These are phyloP conservation scores for Datisca glomerata DNA, from an alignment of 306 rosid species.

Conservation along the genomic window DNA sequence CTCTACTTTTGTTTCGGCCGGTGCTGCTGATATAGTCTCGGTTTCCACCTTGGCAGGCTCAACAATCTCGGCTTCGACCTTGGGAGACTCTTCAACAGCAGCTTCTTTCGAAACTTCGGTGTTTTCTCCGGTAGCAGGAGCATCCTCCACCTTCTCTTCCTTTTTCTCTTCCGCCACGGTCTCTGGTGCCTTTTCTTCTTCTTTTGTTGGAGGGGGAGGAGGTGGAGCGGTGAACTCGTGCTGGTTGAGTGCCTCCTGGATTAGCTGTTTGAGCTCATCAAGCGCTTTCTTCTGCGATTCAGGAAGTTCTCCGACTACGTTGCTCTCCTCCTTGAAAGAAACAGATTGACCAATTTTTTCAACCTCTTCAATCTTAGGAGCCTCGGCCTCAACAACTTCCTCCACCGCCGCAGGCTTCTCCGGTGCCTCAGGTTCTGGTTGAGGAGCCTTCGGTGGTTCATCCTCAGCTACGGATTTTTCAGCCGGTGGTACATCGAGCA, in stretches of 20 bases:
- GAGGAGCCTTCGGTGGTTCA: background rate
- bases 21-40: constrained; percentile 9
- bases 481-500: constrained; percentile 8
- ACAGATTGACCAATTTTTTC: constrained; percentile 47
- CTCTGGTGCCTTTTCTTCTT: constrained; percentile 24
- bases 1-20: too few relatives aligned
- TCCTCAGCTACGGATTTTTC: constrained; percentile 2
- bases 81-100: constrained; percentile 21
- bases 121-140: background rate
- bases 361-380: constrained; percentile 20
- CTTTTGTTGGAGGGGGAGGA: constrained; percentile 21
- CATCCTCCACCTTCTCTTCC: constrained; percentile 5
- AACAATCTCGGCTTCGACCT: background rate
- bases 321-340: constrained; percentile 87
- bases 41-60: background rate
- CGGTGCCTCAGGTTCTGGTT: constrained; percentile 9
- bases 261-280: constrained; percentile 50
- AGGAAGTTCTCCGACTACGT: constrained; percentile 72
- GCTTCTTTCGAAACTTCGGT: constrained; percentile 3
- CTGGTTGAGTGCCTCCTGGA: constrained; percentile 67
- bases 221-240: constrained; percentile 52
- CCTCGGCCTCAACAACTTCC: constrained; percentile 16
- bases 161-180: constrained; percentile 6
- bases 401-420: constrained; percentile 8
- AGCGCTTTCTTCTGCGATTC: constrained; percentile 74